Evolutionary conservation across 129 eudicot species (phyloP).

Genomic region (Centella asiatica): DNA sequence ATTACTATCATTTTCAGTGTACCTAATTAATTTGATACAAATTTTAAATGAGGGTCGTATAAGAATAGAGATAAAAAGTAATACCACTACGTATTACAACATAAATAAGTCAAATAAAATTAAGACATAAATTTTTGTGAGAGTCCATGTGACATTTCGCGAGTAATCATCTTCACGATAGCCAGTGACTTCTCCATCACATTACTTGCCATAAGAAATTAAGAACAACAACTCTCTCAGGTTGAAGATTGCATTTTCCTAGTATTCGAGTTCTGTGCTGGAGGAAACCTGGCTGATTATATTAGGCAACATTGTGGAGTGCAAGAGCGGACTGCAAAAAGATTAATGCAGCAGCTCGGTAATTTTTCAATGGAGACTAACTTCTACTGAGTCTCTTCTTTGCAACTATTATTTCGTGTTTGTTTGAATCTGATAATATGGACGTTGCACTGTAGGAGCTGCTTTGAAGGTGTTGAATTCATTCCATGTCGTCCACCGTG

Average conservation of each 20-base stretch:
- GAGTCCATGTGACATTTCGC: too few species aligned
- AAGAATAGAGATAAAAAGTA: too few species aligned
- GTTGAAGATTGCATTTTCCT: constrained; percentile 20
- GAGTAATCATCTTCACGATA: too few species aligned
- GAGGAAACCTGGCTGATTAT: constrained; percentile 28
- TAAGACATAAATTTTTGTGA: too few species aligned
- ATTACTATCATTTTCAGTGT: too few species aligned
- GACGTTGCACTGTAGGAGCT: constrained; percentile 12
- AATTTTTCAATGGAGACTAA: neutral
- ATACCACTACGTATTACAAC: too few species aligned
- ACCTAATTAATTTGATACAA: too few species aligned
- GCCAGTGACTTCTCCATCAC: neutral
- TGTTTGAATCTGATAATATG: neutral
- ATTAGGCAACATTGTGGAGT: constrained; percentile 21
- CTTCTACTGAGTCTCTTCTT: neutral
- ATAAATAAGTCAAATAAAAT: too few species aligned
- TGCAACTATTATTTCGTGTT: neutral
- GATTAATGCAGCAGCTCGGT: constrained; percentile 28
- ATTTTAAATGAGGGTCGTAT: too few species aligned
- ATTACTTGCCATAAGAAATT: neutral
- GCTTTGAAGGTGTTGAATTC: constrained; percentile 20
- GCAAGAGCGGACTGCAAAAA: constrained; percentile 14
- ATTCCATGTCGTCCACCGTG: constrained; percentile 20
- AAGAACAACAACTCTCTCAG: constrained; percentile 3
- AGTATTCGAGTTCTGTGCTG: constrained; percentile 26